Evolutionary conservation across 768 basidiomycete genomes (phyloP), one percentile per base, ranked within the genome.

Genomic region (Tricholoma matsutake): DNA sequence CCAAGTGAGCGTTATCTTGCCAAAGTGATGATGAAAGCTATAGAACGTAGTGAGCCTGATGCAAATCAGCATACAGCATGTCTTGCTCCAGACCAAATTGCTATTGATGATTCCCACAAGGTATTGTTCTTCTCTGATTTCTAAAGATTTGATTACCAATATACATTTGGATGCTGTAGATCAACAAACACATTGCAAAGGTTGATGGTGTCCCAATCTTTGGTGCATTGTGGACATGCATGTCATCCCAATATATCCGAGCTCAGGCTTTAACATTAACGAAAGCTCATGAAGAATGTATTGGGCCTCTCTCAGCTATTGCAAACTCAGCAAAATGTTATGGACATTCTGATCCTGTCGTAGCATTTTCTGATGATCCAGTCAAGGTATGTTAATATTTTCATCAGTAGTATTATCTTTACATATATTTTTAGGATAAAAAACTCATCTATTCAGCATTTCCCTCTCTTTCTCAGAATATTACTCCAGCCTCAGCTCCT

Each of bases 221-320:
- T 34, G 55, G 54, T 28, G 68, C 69, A 7, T 29, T 70, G 25
- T 70, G 68, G 68, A n/a, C n/a, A n/a, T n/a, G n/a, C n/a, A n/a
- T n/a, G n/a, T n/a, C n/a, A n/a, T n/a, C n/a, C n/a, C n/a, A n/a
- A n/a, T n/a, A n/a, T n/a, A n/a, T n/a, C n/a, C n/a, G n/a, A n/a
- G n/a, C n/a, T n/a, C n/a, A n/a, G n/a, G n/a, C n/a, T n/a, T n/a
- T n/a, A n/a, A n/a, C n/a, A n/a, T n/a, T n/a, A n/a, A n/a, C n/a
- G n/a, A n/a, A n/a, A n/a, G n/a, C n/a, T n/a, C n/a, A n/a, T n/a
- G n/a, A n/a, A n/a, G n/a, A n/a, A n/a, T n/a, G n/a, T n/a, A n/a
- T n/a, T n/a, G n/a, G n/a, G n/a, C n/a, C n/a, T n/a, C n/a, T n/a
- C n/a, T n/a, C n/a, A 52, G 22, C 18, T 29, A 56, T 60, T 31